A percentile compares a stretch with the other conserved stretches of the same genome.
Conservation (phyloP, 805 yeast genomes). For the Saccharomycopsis javanensis region DNA sequence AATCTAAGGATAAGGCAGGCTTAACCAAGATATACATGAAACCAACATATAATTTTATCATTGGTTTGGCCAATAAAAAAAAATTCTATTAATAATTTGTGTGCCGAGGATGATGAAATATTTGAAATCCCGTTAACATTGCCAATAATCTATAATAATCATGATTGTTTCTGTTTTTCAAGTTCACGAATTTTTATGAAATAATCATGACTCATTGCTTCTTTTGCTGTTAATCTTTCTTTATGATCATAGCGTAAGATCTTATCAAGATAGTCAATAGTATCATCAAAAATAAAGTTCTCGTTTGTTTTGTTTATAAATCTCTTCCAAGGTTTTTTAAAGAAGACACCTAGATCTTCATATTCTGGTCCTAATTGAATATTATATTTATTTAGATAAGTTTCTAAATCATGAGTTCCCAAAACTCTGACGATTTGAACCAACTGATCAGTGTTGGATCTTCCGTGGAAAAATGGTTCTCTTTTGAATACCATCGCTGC, state of each 20-base stretch:
- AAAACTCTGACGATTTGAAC: slow-evolving; percentile 83
- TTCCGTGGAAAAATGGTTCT: slow-evolving; percentile 90
- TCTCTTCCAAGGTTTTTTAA: slow-evolving; percentile 57
- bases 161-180: not conserved
- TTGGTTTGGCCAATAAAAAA: not conserved
- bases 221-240: slow-evolving; percentile 77
- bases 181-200: slow-evolving; percentile 32
- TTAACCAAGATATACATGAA: not conserved
- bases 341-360: slow-evolving; percentile 60
- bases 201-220: slow-evolving; percentile 73
- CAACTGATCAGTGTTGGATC: slow-evolving; percentile 82
- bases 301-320: slow-evolving; percentile 49
- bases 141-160: not conserved
- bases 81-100: not conserved
- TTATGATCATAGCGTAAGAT: slow-evolving; percentile 78
- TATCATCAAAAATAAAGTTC: slow-evolving; percentile 41
- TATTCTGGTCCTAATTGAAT: slow-evolving; percentile 66
- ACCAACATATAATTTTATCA: not conserved
- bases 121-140: not conserved
- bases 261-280: slow-evolving; percentile 62
- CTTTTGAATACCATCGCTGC: slow-evolving; percentile 82
- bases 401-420: slow-evolving; percentile 69
- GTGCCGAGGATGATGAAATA: not conserved
- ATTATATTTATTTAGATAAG: slow-evolving; percentile 59
- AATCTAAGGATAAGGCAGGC: not conserved